Conservation (phyloP, 495 filamentous ascomycete species). For the Aspergillus biplanus region DNA sequence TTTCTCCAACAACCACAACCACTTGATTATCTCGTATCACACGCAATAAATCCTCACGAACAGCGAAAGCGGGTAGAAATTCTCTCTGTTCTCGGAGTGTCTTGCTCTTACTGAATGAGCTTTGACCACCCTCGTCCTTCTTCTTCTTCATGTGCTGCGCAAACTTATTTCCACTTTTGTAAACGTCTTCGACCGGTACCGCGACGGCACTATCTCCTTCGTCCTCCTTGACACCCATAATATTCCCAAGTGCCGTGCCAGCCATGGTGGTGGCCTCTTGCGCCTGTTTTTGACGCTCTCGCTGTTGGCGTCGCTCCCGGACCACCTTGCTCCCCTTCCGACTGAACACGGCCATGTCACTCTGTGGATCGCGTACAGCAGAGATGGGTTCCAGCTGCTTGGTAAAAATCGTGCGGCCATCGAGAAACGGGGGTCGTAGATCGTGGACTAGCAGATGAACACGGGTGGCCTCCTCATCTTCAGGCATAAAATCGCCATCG, state of each 20-base stretch:
- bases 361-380: constrained; percentile 90
- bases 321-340: constrained; percentile 95
- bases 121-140: constrained; percentile 79
- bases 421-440: constrained; percentile 91
- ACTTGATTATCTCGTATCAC: constrained; percentile 98
- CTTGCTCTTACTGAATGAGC: constrained; percentile 91
- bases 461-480: constrained; percentile 89
- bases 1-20: constrained; percentile 94
- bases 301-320: constrained; percentile 85
- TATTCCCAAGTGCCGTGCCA: constrained; percentile 87
- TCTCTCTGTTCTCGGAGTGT: constrained; percentile 89
- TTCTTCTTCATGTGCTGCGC: constrained; percentile 91
- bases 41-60: constrained; percentile 90
- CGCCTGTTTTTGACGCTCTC: constrained; percentile 92
- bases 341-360: constrained; percentile 98
- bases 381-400: constrained; percentile 96
- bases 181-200: constrained; percentile 71
- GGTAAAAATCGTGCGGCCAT: constrained; percentile 93
- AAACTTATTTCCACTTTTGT: constrained; percentile 78
- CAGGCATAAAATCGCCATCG: constrained; percentile 79
- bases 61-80: constrained; percentile 94
- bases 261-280: constrained; percentile 94
- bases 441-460: constrained; percentile 94
- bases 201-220: constrained; percentile 88
- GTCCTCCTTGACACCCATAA: constrained; percentile 95